phyloP scores from a whole-genome alignment of 2,329 filamentous ascomycete species.

The Leptosphaerulina australis region DNA sequence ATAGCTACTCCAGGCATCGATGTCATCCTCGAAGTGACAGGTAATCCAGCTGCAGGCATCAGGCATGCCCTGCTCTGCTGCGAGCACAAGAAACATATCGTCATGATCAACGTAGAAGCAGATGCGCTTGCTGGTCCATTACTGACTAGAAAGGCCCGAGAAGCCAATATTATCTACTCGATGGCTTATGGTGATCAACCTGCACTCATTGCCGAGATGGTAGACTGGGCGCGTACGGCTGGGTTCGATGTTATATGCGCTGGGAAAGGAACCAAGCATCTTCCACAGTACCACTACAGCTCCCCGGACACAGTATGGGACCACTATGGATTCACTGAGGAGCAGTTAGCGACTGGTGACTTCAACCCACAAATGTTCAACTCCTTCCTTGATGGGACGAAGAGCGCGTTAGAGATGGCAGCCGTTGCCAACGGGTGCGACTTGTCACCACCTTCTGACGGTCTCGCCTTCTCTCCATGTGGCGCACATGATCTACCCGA shows the following conservation, averaged over 20 bases:
- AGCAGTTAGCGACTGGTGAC: conserved; percentile 52
- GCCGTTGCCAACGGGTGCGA: conserved; percentile 56
- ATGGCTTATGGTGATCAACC: conserved; percentile 58
- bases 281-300: conserved; percentile 55
- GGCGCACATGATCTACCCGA: conserved; percentile 52
- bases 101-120: conserved; percentile 57
- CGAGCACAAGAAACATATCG: conserved; percentile 57
- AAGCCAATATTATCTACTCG: conserved; percentile 56
- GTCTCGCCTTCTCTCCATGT: conserved; percentile 54
- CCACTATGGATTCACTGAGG: conserved; percentile 55
- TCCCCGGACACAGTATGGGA: conserved; percentile 57
- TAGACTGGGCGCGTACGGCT: conserved; percentile 54
- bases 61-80: conserved; percentile 52
- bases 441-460: conserved; percentile 50
- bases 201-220: conserved; percentile 53
- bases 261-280: conserved; percentile 56
- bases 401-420: conserved; percentile 56
- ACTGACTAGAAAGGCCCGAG: conserved; percentile 50
- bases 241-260: conserved; percentile 56
- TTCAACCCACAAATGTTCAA: conserved; percentile 59
- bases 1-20: conserved; percentile 54
- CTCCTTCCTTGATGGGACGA: conserved; percentile 57
- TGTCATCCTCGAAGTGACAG: conserved; percentile 54
- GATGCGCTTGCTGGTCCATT: conserved; percentile 54
- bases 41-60: conserved; percentile 53